Conservation (phyloP, 805 yeast species). For the Candida alai region DNA sequence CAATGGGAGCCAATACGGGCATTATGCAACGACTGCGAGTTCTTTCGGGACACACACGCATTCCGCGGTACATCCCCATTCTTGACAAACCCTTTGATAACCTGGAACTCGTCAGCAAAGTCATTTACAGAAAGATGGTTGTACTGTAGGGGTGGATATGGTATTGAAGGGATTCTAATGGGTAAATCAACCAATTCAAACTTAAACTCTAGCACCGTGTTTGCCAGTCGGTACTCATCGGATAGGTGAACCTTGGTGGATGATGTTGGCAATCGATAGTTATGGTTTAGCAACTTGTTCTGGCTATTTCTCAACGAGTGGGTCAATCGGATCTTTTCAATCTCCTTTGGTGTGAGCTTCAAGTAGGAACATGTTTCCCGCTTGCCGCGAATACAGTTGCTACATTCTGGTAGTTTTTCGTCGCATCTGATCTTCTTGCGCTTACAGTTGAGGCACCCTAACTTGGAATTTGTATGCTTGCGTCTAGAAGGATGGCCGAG, state of each 20-base stretch:
- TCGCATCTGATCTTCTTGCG: conserved; percentile 30
- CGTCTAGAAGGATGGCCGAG: conserved; percentile 14
- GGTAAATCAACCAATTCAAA: conserved; percentile 22
- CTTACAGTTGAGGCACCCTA: conserved; percentile 30
- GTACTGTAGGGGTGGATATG: conserved; percentile 21
- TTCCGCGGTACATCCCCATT: too few relatives aligned
- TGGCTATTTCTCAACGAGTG: conserved; percentile 26
- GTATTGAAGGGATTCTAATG: conserved; percentile 16
- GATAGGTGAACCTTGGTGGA: conserved; percentile 6
- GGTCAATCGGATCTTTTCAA: conserved; percentile 21
- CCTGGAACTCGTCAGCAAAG: conserved; percentile 18
- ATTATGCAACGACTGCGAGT: too few relatives aligned
- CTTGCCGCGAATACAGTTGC: conserved; percentile 24
- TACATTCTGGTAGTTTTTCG: conserved; percentile 26
- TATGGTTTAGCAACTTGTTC: conserved; percentile 21
- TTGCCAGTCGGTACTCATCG: background rate
- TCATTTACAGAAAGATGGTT: conserved; percentile 15
- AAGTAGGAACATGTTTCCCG: conserved; percentile 25
- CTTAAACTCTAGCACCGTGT: conserved; percentile 17
- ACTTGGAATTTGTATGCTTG: conserved; percentile 26
- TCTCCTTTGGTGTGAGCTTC: conserved; percentile 14
- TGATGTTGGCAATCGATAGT: conserved; percentile 26
- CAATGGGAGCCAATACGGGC: too few relatives aligned
- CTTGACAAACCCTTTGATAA: too few relatives aligned
- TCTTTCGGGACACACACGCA: too few relatives aligned